These are phyloP conservation scores for Henckelia pumila DNA, from an alignment of 257 asterid species.

Conservation along the genomic window DNA sequence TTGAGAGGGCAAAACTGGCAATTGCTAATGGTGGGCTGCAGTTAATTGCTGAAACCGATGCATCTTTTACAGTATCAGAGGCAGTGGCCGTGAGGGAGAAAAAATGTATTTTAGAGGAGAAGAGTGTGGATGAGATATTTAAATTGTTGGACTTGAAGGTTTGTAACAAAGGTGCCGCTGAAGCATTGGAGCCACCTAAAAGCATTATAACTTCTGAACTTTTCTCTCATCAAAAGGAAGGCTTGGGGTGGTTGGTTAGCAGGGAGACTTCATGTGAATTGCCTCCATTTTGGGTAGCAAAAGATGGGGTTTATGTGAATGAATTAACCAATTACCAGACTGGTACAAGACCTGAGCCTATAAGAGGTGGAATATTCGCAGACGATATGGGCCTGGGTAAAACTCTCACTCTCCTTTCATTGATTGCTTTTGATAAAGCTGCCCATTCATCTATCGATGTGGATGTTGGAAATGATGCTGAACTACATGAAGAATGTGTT, in stretches of 20 bases:
- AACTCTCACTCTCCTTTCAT: slow-evolving; percentile 74
- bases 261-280: slow-evolving; percentile 64
- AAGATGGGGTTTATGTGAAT: slow-evolving; percentile 51
- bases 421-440: slow-evolving; percentile 67
- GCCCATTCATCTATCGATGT: slow-evolving; percentile 27
- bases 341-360: slow-evolving; percentile 59
- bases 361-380: slow-evolving; percentile 82
- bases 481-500: slow-evolving; percentile 26
- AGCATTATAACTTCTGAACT: slow-evolving; percentile 53
- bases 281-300: slow-evolving; percentile 84
- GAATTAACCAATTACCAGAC: slow-evolving; percentile 62
- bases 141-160: slow-evolving; percentile 56
- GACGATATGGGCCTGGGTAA: slow-evolving; percentile 95
- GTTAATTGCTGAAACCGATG: slow-evolving; percentile 42
- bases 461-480: slow-evolving; percentile 31
- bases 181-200: slow-evolving; percentile 71
- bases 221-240: slow-evolving; percentile 76
- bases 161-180: slow-evolving; percentile 39
- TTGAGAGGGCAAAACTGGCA: slow-evolving; percentile 43
- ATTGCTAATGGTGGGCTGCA: slow-evolving; percentile 51
- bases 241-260: slow-evolving; percentile 69
- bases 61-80: slow-evolving; percentile 54
- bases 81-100: slow-evolving; percentile 51
- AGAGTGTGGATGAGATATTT: slow-evolving; percentile 72
- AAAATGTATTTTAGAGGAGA: slow-evolving; percentile 35